Evolutionary conservation across 768 basidiomycete species (phyloP).

Genomic region (Kockovaella imperatae): DNA sequence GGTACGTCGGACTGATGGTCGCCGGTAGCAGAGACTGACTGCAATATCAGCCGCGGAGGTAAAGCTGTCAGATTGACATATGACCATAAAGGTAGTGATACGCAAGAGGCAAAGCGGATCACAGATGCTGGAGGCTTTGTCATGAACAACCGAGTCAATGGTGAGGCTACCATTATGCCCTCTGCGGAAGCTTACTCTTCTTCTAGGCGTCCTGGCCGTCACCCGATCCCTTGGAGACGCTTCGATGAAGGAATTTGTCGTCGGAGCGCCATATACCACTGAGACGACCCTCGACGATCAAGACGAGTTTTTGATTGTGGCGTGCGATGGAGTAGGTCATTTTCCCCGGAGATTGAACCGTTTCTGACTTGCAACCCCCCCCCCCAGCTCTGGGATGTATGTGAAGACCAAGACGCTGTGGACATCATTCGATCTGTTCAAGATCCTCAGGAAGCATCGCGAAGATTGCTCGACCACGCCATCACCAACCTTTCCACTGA

Average conservation of each 20-base stretch:
- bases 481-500: constrained; percentile 83
- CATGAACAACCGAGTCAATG: constrained; percentile 96
- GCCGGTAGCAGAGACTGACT: neutral
- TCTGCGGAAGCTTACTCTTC: neutral
- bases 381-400: constrained; percentile 87
- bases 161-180: constrained; percentile 39
- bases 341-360: neutral
- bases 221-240: constrained; percentile 93
- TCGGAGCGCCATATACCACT: constrained; percentile 96
- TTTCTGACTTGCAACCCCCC: neutral
- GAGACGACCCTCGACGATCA: constrained; percentile 83
- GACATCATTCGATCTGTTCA: constrained; percentile 61
- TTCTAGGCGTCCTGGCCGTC: constrained; percentile 69
- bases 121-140: constrained; percentile 97
- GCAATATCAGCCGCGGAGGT: constrained; percentile 56
- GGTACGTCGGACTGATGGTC: constrained; percentile 43
- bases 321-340: constrained; percentile 85
- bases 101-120: constrained; percentile 94
- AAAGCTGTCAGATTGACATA: constrained; percentile 89
- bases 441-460: constrained; percentile 77
- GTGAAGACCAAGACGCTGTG: constrained; percentile 80
- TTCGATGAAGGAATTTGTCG: constrained; percentile 99
- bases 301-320: constrained; percentile 90
- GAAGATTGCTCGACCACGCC: constrained; percentile 70
- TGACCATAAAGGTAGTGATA: constrained; percentile 96